Percentiles rank a stretch among this genome's conserved stretches.
Evolutionary conservation across 331 rosid species (phyloP).

Genomic region (Arachis monticola): DNA sequence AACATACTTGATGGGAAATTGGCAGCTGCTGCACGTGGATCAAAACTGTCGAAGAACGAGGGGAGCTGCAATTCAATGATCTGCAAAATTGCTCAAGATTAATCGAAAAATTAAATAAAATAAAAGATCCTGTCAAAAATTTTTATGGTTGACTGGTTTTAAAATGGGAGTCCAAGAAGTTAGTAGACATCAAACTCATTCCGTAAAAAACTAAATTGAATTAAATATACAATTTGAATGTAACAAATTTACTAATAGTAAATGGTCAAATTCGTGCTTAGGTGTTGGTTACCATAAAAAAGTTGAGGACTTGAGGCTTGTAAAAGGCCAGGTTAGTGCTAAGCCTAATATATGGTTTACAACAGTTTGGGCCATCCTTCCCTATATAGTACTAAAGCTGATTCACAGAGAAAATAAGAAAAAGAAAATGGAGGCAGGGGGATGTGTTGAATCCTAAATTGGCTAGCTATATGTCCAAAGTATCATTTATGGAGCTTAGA

Average conservation of each 20-base stretch:
- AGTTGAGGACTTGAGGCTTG: no score
- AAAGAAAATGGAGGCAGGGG: no score
- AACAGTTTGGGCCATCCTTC: no score
- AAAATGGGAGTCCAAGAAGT: neutral
- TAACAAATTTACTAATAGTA: neutral
- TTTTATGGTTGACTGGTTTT: conserved; percentile 16
- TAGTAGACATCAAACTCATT: conserved; percentile 6
- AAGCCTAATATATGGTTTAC: no score
- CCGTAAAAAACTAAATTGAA: conserved; percentile 1
- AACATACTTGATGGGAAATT: conserved; percentile 88
- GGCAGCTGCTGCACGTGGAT: conserved; percentile 88
- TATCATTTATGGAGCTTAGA: neutral
- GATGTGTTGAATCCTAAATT: no score
- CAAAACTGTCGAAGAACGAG: conserved; percentile 84
- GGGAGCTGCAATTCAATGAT: conserved; percentile 83
- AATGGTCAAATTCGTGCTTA: conserved; percentile 14
- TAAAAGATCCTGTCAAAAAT: conserved; percentile 4
- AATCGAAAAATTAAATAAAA: neutral
- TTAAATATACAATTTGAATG: conserved; percentile 29
- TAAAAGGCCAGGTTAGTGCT: no score
- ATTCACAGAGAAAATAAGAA: no score
- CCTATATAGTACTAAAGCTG: no score
- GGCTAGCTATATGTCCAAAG: neutral
- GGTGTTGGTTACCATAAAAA: neutral
- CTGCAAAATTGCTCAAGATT: conserved; percentile 50